Evolutionary conservation across 2,329 filamentous ascomycete genomes (phyloP).

Genomic region (Epichloe brachyelytri): DNA sequence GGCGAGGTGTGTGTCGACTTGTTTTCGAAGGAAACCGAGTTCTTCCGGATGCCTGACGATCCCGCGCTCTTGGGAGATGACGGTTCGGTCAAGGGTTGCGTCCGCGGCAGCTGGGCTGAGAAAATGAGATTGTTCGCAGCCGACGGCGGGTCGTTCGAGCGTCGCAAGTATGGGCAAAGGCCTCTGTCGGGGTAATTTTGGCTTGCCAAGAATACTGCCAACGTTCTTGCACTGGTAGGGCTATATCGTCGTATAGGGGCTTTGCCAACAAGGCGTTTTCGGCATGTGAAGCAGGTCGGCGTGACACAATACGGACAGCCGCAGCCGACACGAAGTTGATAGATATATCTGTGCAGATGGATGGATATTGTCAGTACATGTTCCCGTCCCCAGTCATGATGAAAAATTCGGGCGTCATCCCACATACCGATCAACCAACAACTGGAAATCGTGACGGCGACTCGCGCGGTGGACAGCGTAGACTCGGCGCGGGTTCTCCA

Average conservation of each 20-base stretch:
- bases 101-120: conserved; percentile 13
- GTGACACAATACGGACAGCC: conserved; percentile 55
- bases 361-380: not conserved
- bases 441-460: conserved; percentile 51
- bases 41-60: not conserved
- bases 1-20: not conserved
- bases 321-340: conserved; percentile 75
- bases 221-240: conserved; percentile 64
- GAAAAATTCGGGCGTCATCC: not conserved
- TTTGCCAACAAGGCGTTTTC: conserved; percentile 51
- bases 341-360: conserved; percentile 47
- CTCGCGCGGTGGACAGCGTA: conserved; percentile 48
- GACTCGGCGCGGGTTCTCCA: conserved; percentile 48
- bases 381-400: not conserved
- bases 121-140: conserved; percentile 36
- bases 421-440: conserved; percentile 52
- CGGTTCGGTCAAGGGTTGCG: conserved; percentile 1
- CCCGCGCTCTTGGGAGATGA: not conserved
- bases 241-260: conserved; percentile 68
- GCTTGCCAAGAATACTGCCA: conserved; percentile 70
- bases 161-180: conserved; percentile 45
- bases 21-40: not conserved
- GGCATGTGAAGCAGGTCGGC: conserved; percentile 68
- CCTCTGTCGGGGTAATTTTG: conserved; percentile 62
- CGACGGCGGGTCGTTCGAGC: conserved; percentile 29